phyloP scores from a whole-genome alignment of 176 grass and related monocot genomes.

The Lolium rigidum region DNA sequence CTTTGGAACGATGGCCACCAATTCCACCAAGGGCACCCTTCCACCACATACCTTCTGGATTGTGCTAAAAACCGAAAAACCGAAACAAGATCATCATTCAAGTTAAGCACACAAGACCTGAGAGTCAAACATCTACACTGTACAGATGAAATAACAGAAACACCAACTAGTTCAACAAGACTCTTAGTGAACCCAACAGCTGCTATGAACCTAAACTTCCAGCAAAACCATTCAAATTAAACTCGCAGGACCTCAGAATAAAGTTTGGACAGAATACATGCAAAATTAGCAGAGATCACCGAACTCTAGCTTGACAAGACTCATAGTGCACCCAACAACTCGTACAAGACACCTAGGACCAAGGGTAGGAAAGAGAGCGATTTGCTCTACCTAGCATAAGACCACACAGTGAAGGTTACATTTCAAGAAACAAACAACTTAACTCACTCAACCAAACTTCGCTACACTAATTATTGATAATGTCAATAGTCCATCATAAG shows the following conservation, averaged over 20 bases:
- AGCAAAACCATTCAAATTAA: conserved; percentile 96
- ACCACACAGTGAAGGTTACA: neutral
- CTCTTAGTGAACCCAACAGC: neutral
- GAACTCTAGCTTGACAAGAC: conserved; percentile 15
- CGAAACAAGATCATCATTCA: conserved; percentile 94
- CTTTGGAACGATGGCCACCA: conserved; percentile 87
- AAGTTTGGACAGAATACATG: conserved; percentile 48
- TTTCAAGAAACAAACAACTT: neutral
- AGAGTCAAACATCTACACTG: conserved; percentile 54
- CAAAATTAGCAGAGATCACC: conserved; percentile 33
- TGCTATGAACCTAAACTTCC: conserved; percentile 78
- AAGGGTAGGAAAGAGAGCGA: neutral
- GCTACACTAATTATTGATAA: neutral
- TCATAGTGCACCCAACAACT: neutral
- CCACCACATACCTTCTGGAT: conserved; percentile 89
- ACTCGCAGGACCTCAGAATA: conserved; percentile 51
- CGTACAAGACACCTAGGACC: neutral
- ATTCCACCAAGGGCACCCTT: conserved; percentile 92
- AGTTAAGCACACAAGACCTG: conserved; percentile 77
- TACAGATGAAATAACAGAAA: conserved; percentile 48
- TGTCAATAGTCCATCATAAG: neutral
- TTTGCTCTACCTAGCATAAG: neutral
- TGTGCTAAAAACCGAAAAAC: conserved; percentile 91
- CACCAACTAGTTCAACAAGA: conserved; percentile 21
- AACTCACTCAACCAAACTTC: neutral